Evolutionary conservation across 495 filamentous ascomycete genomes (phyloP), one percentile per base, ranked within the genome.

Genomic region (Lasiosphaeria hispida): DNA sequence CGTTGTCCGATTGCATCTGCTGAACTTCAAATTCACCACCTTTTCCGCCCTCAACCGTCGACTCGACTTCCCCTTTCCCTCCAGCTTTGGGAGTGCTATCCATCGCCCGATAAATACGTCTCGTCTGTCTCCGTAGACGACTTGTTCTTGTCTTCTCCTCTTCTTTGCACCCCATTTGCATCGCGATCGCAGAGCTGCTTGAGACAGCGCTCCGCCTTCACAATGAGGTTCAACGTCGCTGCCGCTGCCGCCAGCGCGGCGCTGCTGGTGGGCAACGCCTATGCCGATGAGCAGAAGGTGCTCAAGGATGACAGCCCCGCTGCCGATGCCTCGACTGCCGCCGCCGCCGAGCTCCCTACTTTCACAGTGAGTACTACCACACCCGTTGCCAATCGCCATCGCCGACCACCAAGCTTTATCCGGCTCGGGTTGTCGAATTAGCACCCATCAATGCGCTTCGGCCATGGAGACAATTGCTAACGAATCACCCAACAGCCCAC

Each of bases 151-250:
- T 19, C 53, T 47, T n/a, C 41, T 57, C 53, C 38, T 15, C 52
- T 44, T 62, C 35, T 55, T 37, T 61, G 44, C 50, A 34, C 23
- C n/a, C 50, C 63, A 33, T 48, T 37, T 56, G 61, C 61, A 65
- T 55, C 57, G 52, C 57, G 48, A 55, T 48, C 49, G 30, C 40
- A 39, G 47, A 50, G 48, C 45, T 54, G 57, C 60, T 61, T 53
- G 60, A 61, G 41, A 62, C 48, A 55, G 56, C 57, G 38, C 48
- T 63, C 49, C 36, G 49, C 53, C 34, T 61, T 47, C 69, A 72
- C 54, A 76, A 88, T 78, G 75, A 93, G 89, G 87, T 87, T 90
- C 76, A 83, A 91, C 76, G 83, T 89, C 72, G 78, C 84, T 59
- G 86, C 84, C 61, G 71, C 87, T 64, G 82, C 88, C 67, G 84